Base-by-base conservation (phyloP, 192 early-diverging fungal species). In the Dissophora globulifera region DNA sequence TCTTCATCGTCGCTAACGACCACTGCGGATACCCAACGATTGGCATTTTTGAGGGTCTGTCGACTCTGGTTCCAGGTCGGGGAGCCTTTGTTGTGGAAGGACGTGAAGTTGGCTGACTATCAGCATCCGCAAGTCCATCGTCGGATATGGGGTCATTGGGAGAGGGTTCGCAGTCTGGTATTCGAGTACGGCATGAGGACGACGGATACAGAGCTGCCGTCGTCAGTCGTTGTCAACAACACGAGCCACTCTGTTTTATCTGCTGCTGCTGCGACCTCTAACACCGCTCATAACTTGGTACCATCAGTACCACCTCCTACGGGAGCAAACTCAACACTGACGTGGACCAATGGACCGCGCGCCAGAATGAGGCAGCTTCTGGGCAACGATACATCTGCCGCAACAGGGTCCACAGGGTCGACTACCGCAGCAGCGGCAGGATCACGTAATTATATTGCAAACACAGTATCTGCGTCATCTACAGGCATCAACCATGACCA, bases 141-240 rank as follows among this genome's bases (percentile, higher is more conserved):
- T 25, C 7, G 42, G n/a, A 45, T 52, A 13, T 59, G 57, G 43
- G 30, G 19, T 16, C 56, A 60, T 32, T 69, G 57, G 50, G 9
- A 16, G 27, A 48, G 50, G 16, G 51, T 69, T 0, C 38, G 43
- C 2, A 17, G 22, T 25, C 19, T 69, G 7, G 20, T 33, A 5
- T 69, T 69, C 15, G 58, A 69, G 19, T 69, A 54, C 48, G 67
- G 67, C 8, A 69, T 54, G 9, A 19, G 52, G 52, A 56, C 62
- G 4, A 56, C 51, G 4, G 62, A 65, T 20, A 64, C 40, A 22
- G 62, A 64, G 15, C 2, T 35, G 22, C 50, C 33, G 20, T 26
- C 27, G 1, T n/a, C 38, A 1, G 5, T 26, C 1, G 11, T 19
- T 33, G 20, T 27, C 41, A 25, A 22, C 16, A 20, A 38, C 41